These are phyloP conservation scores for Catenaria anguillulae DNA, from an alignment of 371 early-diverging fungal genomes.

Conservation along the genomic window DNA sequence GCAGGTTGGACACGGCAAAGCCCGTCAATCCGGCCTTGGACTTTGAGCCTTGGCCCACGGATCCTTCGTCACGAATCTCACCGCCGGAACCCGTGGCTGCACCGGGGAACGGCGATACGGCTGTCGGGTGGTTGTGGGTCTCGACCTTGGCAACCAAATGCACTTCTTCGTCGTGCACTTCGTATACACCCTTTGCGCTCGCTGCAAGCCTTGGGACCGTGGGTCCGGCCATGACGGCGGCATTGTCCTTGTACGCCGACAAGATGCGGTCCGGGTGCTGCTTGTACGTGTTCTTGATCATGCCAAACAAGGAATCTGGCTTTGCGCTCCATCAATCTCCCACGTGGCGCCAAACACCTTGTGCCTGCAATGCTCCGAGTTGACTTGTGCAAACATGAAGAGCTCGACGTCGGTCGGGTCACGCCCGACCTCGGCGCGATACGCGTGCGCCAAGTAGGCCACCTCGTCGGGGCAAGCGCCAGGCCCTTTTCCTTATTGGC, in stretches of 20 bases:
- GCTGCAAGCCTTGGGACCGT: constrained; percentile 47
- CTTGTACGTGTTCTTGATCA: constrained; percentile 87
- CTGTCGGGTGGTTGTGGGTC: constrained; percentile 97
- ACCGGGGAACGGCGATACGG: constrained; percentile 92
- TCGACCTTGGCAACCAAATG: constrained; percentile 92
- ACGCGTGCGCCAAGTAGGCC: constrained; percentile 77
- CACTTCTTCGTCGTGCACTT: constrained; percentile 32
- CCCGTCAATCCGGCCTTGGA: constrained; percentile 89
- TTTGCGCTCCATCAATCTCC: constrained; percentile 77
- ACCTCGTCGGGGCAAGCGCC: constrained; percentile 88
- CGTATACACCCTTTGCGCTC: constrained; percentile 10
- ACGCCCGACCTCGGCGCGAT: constrained; percentile 35
- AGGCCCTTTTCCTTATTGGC: constrained; percentile 83
- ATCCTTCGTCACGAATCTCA: constrained; percentile 96
- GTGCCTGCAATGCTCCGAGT: constrained; percentile 97
- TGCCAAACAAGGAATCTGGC: constrained; percentile 71
- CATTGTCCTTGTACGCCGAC: constrained; percentile 94
- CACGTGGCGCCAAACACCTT: constrained; percentile 93
- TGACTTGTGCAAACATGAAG: constrained; percentile 98
- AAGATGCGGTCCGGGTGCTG: constrained; percentile 58
- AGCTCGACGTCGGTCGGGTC: constrained; percentile 95
- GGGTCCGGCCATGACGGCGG: constrained; percentile 80
- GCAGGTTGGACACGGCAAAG: constrained; percentile 78
- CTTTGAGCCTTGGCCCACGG: constrained; percentile 85
- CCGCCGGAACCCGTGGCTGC: constrained; percentile 90